phyloP scores from a whole-genome alignment of 768 basidiomycete genomes.

The Rhodotorula taiwanensis region DNA sequence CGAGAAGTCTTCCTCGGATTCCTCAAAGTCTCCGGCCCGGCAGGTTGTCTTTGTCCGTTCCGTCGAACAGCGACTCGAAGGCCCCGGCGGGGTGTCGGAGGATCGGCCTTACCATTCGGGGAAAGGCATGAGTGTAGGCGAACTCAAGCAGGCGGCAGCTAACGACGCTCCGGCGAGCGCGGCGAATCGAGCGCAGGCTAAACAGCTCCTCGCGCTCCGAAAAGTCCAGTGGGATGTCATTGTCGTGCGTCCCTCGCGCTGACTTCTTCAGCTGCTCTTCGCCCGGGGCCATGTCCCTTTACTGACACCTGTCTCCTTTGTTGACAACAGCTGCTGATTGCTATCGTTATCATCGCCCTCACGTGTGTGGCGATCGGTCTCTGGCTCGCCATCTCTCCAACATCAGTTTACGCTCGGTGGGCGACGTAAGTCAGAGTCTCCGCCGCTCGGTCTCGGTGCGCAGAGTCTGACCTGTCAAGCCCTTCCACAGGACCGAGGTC shows the following conservation, averaged over 20 bases:
- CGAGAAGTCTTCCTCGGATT: too few relatives aligned
- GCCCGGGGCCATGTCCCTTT: too few relatives aligned
- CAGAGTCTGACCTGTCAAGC: neutral
- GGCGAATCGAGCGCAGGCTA: conserved; percentile 5
- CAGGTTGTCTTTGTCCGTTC: neutral
- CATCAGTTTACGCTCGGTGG: neutral
- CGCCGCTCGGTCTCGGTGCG: too few relatives aligned
- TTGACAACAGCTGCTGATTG: neutral
- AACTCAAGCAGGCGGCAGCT: conserved; percentile 9
- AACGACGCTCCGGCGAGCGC: neutral
- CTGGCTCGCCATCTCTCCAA: conserved; percentile 4
- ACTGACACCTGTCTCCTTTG: neutral
- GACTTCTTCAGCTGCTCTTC: neutral
- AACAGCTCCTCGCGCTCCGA: conserved; percentile 10
- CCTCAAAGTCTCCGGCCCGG: neutral
- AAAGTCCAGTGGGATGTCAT: conserved; percentile 12
- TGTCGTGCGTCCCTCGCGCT: neutral
- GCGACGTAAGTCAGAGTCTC: neutral
- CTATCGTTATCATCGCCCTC: neutral
- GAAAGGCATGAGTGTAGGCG: neutral
- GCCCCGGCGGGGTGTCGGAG: too few relatives aligned
- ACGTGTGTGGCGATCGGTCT: neutral
- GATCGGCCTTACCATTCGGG: neutral
- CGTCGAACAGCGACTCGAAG: too few relatives aligned
- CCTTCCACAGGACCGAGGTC: neutral